Percentiles rank a stretch among this genome's conserved stretches.
phyloP scores from a whole-genome alignment of 2,329 filamentous ascomycete genomes.

The Cadophora sp. region DNA sequence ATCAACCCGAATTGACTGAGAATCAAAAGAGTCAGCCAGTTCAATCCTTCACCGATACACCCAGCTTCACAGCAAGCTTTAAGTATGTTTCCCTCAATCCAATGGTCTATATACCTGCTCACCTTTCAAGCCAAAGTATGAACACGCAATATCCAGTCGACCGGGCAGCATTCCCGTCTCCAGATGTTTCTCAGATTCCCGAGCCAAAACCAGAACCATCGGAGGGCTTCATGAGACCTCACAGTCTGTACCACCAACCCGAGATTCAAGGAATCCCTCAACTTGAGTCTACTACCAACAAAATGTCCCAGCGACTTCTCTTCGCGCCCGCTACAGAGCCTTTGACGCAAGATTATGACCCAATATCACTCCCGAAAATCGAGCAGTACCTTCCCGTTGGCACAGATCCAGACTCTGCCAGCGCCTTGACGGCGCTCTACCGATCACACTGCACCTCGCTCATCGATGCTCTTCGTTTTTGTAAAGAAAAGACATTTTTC shows the following conservation, averaged over 20 bases:
- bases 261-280: constrained; percentile 63
- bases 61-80: constrained; percentile 56
- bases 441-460: constrained; percentile 94
- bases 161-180: constrained; percentile 48
- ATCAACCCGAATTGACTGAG: constrained; percentile 47
- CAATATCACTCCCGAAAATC: constrained; percentile 84
- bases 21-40: constrained; percentile 55
- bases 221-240: constrained; percentile 46
- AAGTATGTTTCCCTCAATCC: constrained; percentile 50
- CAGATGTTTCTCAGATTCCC: constrained; percentile 46
- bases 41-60: constrained; percentile 56
- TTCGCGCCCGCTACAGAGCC: constrained; percentile 66
- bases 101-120: constrained; percentile 22
- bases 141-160: constrained; percentile 43
- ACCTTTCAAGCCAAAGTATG: constrained; percentile 39
- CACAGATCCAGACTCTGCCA: constrained; percentile 86
- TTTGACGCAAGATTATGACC: constrained; percentile 67
- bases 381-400: constrained; percentile 79
- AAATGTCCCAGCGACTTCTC: constrained; percentile 63
- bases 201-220: constrained; percentile 39
- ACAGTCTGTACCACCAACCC: constrained; percentile 66
- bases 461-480: constrained; percentile 93
- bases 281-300: constrained; percentile 62
- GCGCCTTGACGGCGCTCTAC: constrained; percentile 86
- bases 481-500: constrained; percentile 96